These are phyloP conservation scores for Chaetomium olivaceum DNA, from an alignment of 2,329 filamentous ascomycete genomes.

Conservation along the genomic window DNA sequence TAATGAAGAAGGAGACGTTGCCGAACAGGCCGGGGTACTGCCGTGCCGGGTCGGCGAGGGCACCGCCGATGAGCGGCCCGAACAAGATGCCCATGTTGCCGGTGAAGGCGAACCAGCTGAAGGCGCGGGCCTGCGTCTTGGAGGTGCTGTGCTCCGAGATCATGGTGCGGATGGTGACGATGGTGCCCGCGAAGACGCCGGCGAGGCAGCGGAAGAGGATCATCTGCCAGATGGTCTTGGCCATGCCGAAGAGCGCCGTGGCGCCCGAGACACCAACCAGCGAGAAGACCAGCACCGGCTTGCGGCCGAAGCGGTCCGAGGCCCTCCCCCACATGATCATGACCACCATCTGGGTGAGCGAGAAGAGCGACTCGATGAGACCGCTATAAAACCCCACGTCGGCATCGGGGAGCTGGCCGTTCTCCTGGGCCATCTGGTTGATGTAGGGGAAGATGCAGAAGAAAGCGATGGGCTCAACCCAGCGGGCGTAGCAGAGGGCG, in stretches of 20 bases:
- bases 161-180: conserved; percentile 77
- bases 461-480: conserved; percentile 78
- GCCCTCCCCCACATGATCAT: conserved; percentile 73
- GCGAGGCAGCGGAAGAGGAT: conserved; percentile 68
- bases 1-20: conserved; percentile 56
- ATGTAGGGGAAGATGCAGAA: conserved; percentile 82
- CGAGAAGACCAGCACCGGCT: conserved; percentile 69
- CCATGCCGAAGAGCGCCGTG: conserved; percentile 68
- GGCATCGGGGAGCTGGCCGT: conserved; percentile 59
- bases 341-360: conserved; percentile 71
- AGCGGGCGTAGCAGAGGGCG: conserved; percentile 69
- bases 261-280: conserved; percentile 63
- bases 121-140: conserved; percentile 70
- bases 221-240: conserved; percentile 70
- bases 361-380: conserved; percentile 73
- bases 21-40: conserved; percentile 64
- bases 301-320: conserved; percentile 69
- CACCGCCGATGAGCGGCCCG: conserved; percentile 69
- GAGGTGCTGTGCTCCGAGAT: conserved; percentile 70
- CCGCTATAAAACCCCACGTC: conserved; percentile 80
- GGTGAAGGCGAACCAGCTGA: conserved; percentile 74
- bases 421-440: conserved; percentile 71
- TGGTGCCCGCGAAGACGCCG: conserved; percentile 71
- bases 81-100: conserved; percentile 74
- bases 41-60: conserved; percentile 64